These are phyloP conservation scores for Dillenia turbinata DNA, from an alignment of 164 flowering plant species.

Conservation along the genomic window DNA sequence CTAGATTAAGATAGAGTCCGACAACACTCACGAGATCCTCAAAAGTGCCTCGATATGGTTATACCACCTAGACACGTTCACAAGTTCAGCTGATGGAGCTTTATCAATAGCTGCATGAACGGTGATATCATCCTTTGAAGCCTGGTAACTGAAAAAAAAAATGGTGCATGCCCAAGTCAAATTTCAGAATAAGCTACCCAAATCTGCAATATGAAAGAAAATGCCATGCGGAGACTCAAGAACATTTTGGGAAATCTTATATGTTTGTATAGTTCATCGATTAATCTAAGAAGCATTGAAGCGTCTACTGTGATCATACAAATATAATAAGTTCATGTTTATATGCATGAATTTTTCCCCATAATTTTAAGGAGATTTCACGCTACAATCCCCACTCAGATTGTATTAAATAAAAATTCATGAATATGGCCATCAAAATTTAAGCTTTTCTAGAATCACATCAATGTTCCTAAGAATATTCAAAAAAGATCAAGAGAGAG, in stretches of 20 bases:
- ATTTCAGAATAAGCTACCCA: no score
- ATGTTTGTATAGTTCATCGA: slow-evolving; percentile 77
- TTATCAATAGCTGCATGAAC: slow-evolving; percentile 56
- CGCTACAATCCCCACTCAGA: neutral
- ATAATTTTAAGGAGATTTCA: neutral
- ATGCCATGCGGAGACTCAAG: slow-evolving; percentile 37
- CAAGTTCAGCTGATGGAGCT: slow-evolving; percentile 52
- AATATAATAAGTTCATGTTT: no score
- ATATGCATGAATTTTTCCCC: no score
- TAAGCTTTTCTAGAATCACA: no score
- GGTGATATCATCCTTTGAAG: slow-evolving; percentile 86
- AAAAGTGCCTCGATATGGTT: slow-evolving; percentile 77
- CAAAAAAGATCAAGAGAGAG: neutral
- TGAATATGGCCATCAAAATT: no score
- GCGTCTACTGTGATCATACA: neutral
- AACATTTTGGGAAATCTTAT: slow-evolving; percentile 71
- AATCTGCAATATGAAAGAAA: no score
- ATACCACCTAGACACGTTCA: slow-evolving; percentile 80
- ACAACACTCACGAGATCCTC: slow-evolving; percentile 68
- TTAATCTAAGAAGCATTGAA: neutral
- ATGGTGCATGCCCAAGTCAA: neutral
- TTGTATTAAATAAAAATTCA: neutral
- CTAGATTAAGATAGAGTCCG: neutral
- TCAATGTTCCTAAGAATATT: no score
- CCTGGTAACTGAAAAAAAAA: slow-evolving; percentile 55